phyloP scores from a whole-genome alignment of 1,139 yeast genomes.

The Spathaspora sp. region DNA sequence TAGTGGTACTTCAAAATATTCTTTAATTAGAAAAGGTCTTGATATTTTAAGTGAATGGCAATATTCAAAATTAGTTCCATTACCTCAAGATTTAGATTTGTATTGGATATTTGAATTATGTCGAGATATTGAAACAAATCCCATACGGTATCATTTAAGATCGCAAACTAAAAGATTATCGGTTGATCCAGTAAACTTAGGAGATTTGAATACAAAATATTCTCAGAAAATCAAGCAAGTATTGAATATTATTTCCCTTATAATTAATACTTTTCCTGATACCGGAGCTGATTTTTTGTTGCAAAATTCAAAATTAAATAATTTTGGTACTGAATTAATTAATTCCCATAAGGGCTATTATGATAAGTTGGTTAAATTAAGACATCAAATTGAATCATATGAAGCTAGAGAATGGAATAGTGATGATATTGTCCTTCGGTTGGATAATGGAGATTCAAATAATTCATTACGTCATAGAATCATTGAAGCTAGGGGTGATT shows the following conservation, averaged over 20 bases:
- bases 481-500: neutral
- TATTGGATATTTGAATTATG: constrained; percentile 43
- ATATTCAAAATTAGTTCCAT: constrained; percentile 25
- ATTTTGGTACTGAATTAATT: constrained; percentile 27
- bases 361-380: constrained; percentile 22
- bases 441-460: constrained; percentile 18
- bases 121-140: constrained; percentile 46
- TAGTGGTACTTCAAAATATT: constrained; percentile 53
- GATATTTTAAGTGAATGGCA: constrained; percentile 28
- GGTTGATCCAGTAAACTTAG: constrained; percentile 33
- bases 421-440: constrained; percentile 41
- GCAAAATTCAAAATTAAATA: constrained; percentile 47
- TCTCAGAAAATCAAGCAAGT: constrained; percentile 23
- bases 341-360: constrained; percentile 22
- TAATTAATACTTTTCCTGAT: constrained; percentile 31
- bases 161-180: constrained; percentile 41
- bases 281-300: constrained; percentile 39
- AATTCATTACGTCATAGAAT: constrained; percentile 14
- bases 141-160: constrained; percentile 50
- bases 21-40: constrained; percentile 42
- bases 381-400: constrained; percentile 29
- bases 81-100: constrained; percentile 23
- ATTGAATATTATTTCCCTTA: constrained; percentile 28
- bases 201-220: constrained; percentile 32
- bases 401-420: constrained; percentile 39